Conservation (phyloP, 2,329 filamentous ascomycete genomes). For the Pyrenochaeta sp. region DNA sequence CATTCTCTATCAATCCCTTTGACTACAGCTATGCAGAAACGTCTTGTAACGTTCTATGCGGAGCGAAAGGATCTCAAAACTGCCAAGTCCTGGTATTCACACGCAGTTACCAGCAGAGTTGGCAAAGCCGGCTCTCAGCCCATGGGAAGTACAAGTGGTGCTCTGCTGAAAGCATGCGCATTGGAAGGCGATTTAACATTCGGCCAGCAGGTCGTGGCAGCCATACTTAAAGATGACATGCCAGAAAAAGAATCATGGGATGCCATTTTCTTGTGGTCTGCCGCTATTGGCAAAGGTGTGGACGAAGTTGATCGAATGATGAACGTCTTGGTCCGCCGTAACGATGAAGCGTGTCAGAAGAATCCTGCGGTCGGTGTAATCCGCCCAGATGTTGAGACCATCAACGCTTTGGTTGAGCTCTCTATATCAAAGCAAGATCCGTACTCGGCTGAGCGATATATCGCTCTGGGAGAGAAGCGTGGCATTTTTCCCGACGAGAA, state of each 20-base stretch:
- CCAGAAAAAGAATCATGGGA: slow-evolving; percentile 70
- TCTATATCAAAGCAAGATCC: slow-evolving; percentile 75
- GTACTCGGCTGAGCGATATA: slow-evolving; percentile 76
- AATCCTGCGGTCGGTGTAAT: slow-evolving; percentile 40
- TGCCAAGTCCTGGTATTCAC: slow-evolving; percentile 73
- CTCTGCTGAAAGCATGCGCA: slow-evolving; percentile 67
- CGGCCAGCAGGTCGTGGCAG: slow-evolving; percentile 54
- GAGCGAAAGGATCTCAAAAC: slow-evolving; percentile 64
- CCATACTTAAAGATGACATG: slow-evolving; percentile 42
- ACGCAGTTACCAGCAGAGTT: slow-evolving; percentile 54
- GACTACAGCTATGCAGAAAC: slow-evolving; percentile 51
- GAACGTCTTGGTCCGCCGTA: slow-evolving; percentile 66
- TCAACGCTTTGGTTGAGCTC: slow-evolving; percentile 79
- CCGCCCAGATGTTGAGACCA: slow-evolving; percentile 71
- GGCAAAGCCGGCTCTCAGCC: slow-evolving; percentile 14
- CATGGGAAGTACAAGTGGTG: slow-evolving; percentile 55
- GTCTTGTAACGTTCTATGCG: slow-evolving; percentile 71
- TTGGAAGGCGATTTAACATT: slow-evolving; percentile 36
- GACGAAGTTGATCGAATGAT: slow-evolving; percentile 80
- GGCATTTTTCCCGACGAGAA: slow-evolving; percentile 72
- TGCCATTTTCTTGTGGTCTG: slow-evolving; percentile 77
- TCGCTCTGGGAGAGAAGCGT: slow-evolving; percentile 71
- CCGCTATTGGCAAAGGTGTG: slow-evolving; percentile 73
- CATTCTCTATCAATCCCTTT: slow-evolving; percentile 51
- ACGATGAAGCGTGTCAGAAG: slow-evolving; percentile 54